Evolutionary conservation across 169 alveolate species (phyloP).

Genomic region (Perkinsus chesapeaki): DNA sequence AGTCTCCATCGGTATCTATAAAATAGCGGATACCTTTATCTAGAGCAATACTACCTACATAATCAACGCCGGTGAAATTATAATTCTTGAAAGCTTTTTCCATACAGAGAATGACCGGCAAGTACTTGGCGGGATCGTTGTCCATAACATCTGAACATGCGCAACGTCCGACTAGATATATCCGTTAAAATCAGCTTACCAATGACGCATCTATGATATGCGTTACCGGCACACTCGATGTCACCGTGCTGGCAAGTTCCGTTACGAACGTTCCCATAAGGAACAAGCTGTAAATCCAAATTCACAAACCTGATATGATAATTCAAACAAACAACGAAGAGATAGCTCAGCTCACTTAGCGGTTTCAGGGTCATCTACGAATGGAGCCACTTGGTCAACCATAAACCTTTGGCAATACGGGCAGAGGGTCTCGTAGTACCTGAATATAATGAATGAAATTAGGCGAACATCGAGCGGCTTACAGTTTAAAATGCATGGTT

Average conservation of each 20-base stretch:
- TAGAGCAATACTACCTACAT: not conserved
- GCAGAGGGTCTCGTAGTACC: not conserved
- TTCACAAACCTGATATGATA: not conserved
- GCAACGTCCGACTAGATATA: not conserved
- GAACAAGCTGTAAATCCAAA: not conserved
- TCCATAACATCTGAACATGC: not conserved
- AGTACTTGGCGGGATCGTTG: not conserved
- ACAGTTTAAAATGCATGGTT: not conserved
- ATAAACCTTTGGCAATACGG: not conserved
- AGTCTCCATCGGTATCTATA: not conserved
- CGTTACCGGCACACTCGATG: not conserved
- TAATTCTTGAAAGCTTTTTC: not conserved
- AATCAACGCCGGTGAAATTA: not conserved
- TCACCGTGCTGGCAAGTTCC: not conserved
- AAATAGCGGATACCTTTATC: not conserved
- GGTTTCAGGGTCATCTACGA: not conserved
- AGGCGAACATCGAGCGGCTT: not conserved
- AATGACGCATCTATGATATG: not conserved
- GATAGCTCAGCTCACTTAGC: not conserved
- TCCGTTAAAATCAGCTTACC: not conserved
- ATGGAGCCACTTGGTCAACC: not conserved
- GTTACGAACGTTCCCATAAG: not conserved
- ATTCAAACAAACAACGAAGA: not conserved
- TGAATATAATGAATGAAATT: not conserved
- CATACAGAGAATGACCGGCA: not conserved